Percentiles rank a stretch among this genome's conserved stretches.
Evolutionary conservation across 2,329 filamentous ascomycete genomes (phyloP).

Genomic region (Cordyceps militaris): DNA sequence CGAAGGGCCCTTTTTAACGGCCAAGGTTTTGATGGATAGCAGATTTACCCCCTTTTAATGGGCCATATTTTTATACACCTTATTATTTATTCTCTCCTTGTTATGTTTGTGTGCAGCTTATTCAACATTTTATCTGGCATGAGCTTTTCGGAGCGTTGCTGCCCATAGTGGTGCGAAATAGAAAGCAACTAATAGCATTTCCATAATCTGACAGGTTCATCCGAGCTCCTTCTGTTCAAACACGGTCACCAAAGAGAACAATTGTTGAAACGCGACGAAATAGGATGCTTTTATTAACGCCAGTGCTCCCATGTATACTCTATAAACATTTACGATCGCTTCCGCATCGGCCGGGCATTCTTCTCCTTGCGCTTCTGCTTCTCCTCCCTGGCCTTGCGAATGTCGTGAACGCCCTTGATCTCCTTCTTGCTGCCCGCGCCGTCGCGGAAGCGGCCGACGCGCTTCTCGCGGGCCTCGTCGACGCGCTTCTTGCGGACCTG

Average conservation of each 20-base stretch:
- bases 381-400: slow-evolving; percentile 72
- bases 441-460: slow-evolving; percentile 66
- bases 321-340: slow-evolving; percentile 23
- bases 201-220: neutral
- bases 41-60: neutral
- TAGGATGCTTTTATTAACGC: neutral
- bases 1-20: neutral
- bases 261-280: neutral
- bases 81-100: neutral
- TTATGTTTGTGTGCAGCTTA: neutral
- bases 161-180: neutral
- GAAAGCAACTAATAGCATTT: neutral
- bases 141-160: neutral
- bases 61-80: neutral
- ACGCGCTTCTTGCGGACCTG: slow-evolving; percentile 85
- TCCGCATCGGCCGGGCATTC: slow-evolving; percentile 75
- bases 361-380: slow-evolving; percentile 75
- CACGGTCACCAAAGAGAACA: neutral
- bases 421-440: slow-evolving; percentile 68
- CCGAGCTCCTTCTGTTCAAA: neutral
- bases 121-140: neutral
- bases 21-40: neutral
- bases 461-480: slow-evolving; percentile 78
- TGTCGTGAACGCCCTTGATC: slow-evolving; percentile 74
- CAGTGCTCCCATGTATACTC: neutral